These are phyloP conservation scores for Fomitopsis palustris DNA, from an alignment of 1,284 basidiomycete genomes.

Conservation along the genomic window DNA sequence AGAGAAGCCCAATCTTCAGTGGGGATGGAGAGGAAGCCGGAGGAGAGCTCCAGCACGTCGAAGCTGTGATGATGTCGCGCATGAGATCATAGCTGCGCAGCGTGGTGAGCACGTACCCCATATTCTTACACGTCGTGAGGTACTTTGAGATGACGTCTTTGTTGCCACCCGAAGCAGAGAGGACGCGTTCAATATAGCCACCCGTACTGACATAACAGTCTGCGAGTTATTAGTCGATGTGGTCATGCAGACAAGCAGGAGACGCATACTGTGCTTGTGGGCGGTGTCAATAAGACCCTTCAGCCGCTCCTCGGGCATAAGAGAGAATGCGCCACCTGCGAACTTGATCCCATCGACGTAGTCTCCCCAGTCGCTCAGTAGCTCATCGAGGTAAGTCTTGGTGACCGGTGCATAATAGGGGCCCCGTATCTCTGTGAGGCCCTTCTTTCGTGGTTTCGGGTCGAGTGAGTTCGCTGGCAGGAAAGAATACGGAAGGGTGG, in stretches of 20 bases:
- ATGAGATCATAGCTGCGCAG: neutral
- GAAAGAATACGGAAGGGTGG: slow-evolving; percentile 24
- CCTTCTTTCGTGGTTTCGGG: slow-evolving; percentile 26
- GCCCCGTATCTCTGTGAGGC: slow-evolving; percentile 41
- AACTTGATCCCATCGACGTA: slow-evolving; percentile 47
- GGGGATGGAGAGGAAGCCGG: slow-evolving; percentile 44
- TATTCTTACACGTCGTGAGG: slow-evolving; percentile 36
- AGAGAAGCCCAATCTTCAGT: slow-evolving; percentile 40
- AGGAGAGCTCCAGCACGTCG: slow-evolving; percentile 42
- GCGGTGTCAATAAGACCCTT: slow-evolving; percentile 35
- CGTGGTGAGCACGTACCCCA: slow-evolving; percentile 26
- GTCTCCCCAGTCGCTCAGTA: slow-evolving; percentile 37
- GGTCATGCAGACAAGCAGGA: neutral
- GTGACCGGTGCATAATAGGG: slow-evolving; percentile 39
- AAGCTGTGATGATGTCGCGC: slow-evolving; percentile 27
- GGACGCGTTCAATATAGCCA: slow-evolving; percentile 41
- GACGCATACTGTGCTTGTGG: slow-evolving; percentile 35
- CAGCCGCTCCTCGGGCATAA: slow-evolving; percentile 40
- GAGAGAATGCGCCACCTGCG: slow-evolving; percentile 42
- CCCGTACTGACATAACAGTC: slow-evolving; percentile 40
- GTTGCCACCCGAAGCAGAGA: slow-evolving; percentile 34
- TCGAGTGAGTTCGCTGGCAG: slow-evolving; percentile 30
- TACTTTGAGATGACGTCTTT: slow-evolving; percentile 36
- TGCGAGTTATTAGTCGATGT: slow-evolving; percentile 1
- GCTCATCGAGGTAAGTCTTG: slow-evolving; percentile 36